Evolutionary conservation across 1,284 basidiomycete species (phyloP).

Genomic region (Ustilago tritici): DNA sequence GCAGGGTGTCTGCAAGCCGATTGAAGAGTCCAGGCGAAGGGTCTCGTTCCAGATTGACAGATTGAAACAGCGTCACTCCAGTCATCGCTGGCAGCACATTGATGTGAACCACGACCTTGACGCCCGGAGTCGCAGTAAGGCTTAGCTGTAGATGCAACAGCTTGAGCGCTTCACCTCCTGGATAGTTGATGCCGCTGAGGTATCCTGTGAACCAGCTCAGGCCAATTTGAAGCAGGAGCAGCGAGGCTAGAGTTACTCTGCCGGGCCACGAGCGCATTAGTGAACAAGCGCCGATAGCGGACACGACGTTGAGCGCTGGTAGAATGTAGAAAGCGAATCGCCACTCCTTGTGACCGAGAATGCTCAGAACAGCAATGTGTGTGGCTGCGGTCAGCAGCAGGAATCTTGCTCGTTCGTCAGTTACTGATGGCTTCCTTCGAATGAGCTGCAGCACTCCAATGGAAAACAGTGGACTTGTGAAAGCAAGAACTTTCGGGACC

Average conservation of each 20-base stretch:
- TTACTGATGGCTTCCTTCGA: not conserved
- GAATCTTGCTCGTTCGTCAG: slow-evolving; percentile 21
- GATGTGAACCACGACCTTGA: slow-evolving; percentile 73
- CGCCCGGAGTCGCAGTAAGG: not conserved
- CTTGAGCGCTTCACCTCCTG: slow-evolving; percentile 83
- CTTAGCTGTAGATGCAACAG: slow-evolving; percentile 74
- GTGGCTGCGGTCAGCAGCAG: slow-evolving; percentile 68
- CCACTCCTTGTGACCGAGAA: slow-evolving; percentile 84
- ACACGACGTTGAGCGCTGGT: slow-evolving; percentile 83
- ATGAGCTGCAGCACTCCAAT: slow-evolving; percentile 72
- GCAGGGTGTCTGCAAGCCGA: slow-evolving; percentile 8
- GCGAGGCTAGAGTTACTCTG: not conserved
- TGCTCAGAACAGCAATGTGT: slow-evolving; percentile 80
- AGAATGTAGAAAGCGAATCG: slow-evolving; percentile 90
- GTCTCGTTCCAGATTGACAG: slow-evolving; percentile 72
- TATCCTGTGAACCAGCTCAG: slow-evolving; percentile 70
- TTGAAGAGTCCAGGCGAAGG: slow-evolving; percentile 5
- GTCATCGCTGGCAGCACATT: slow-evolving; percentile 88
- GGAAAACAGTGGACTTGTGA: slow-evolving; percentile 75
- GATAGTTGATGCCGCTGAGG: slow-evolving; percentile 84
- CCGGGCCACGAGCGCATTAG: slow-evolving; percentile 66
- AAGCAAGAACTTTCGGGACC: slow-evolving; percentile 82
- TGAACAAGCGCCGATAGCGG: slow-evolving; percentile 76
- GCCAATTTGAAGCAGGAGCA: slow-evolving; percentile 30
- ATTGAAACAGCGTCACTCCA: slow-evolving; percentile 88